A percentile compares a stretch with the other conserved stretches of the same genome.
Evolutionary conservation across 208 protist species (phyloP).

Genomic region (Porcisia deanei): DNA sequence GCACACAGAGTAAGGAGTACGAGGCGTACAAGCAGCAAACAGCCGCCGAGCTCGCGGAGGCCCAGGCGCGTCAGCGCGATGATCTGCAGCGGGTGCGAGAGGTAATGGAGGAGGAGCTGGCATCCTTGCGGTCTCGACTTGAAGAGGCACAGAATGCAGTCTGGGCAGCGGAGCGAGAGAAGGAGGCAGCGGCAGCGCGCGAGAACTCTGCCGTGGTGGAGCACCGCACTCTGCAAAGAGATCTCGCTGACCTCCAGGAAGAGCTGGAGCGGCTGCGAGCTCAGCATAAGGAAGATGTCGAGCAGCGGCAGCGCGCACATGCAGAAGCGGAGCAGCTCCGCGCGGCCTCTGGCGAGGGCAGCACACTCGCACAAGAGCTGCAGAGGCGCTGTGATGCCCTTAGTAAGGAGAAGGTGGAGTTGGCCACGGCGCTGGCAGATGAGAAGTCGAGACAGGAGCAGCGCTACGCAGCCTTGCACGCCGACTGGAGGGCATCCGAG

Average conservation of each 20-base stretch:
- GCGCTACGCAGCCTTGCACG: conserved; percentile 36
- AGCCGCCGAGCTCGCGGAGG: conserved; percentile 21
- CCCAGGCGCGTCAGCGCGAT: conserved; percentile 27
- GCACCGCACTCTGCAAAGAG: conserved; percentile 30
- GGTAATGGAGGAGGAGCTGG: conserved; percentile 54
- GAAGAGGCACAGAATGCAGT: conserved; percentile 41
- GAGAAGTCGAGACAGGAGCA: conserved; percentile 32
- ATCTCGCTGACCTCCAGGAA: conserved; percentile 23
- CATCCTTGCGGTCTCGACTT: conserved; percentile 29
- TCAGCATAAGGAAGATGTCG: conserved; percentile 28
- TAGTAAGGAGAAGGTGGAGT: conserved; percentile 35
- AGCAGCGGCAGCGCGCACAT: conserved; percentile 33
- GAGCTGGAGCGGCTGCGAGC: conserved; percentile 34
- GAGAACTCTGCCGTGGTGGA: conserved; percentile 28
- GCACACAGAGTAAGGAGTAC: conserved; percentile 10
- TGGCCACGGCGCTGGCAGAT: conserved; percentile 27
- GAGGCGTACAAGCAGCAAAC: conserved; percentile 10
- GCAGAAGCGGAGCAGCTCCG: conserved; percentile 39
- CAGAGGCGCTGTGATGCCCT: conserved; percentile 26
- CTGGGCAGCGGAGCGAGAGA: conserved; percentile 36
- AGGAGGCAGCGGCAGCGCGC: conserved; percentile 43
- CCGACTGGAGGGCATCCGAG: conserved; percentile 50
- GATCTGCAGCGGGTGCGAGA: conserved; percentile 44
- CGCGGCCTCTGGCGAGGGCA: conserved; percentile 23
- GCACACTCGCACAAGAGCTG: conserved; percentile 28